These are phyloP conservation scores for Russula earlei DNA, from an alignment of 768 basidiomycete genomes.

Conservation along the genomic window DNA sequence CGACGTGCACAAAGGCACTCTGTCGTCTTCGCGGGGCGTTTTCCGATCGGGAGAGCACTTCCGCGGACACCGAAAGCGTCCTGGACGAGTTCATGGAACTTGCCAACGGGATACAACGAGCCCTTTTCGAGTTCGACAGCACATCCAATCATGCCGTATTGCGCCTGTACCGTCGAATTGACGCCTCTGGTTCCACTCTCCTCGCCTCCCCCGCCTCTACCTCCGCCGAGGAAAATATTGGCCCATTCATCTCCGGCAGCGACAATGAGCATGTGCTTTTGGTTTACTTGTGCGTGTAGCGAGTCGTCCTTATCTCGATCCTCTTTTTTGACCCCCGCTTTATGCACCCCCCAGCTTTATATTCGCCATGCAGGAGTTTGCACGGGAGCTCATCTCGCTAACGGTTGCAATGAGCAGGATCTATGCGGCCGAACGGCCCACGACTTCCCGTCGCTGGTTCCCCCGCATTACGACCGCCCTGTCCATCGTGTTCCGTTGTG, in stretches of 20 bases:
- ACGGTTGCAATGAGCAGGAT: constrained; percentile 79
- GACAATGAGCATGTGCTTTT: constrained; percentile 83
- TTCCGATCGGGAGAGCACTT: constrained; percentile 32
- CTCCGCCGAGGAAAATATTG: constrained; percentile 28
- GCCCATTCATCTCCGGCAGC: constrained; percentile 30
- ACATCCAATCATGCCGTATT: constrained; percentile 80
- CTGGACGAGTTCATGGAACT: constrained; percentile 57
- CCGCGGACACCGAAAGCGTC: constrained; percentile 30
- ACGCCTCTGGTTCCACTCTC: constrained; percentile 23
- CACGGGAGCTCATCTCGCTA: constrained; percentile 70
- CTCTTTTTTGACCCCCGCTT: background rate
- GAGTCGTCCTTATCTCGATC: background rate
- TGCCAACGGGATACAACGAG: constrained; percentile 56
- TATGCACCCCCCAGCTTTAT: constrained; percentile 66
- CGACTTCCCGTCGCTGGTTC: constrained; percentile 24
- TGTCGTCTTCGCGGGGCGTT: constrained; percentile 60
- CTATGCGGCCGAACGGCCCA: constrained; percentile 53
- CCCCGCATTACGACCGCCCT: constrained; percentile 23
- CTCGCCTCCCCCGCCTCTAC: constrained; percentile 21
- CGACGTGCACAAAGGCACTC: constrained; percentile 50
- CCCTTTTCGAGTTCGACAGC: constrained; percentile 65
- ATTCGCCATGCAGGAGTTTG: constrained; percentile 93
- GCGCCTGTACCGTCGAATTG: constrained; percentile 55
- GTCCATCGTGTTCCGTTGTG: constrained; percentile 29
- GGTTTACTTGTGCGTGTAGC: constrained; percentile 81